A percentile compares a stretch with the other conserved stretches of the same genome.
These are phyloP conservation scores for Fusarium begoniae DNA, from an alignment of 2,329 filamentous ascomycete species.

Conservation along the genomic window DNA sequence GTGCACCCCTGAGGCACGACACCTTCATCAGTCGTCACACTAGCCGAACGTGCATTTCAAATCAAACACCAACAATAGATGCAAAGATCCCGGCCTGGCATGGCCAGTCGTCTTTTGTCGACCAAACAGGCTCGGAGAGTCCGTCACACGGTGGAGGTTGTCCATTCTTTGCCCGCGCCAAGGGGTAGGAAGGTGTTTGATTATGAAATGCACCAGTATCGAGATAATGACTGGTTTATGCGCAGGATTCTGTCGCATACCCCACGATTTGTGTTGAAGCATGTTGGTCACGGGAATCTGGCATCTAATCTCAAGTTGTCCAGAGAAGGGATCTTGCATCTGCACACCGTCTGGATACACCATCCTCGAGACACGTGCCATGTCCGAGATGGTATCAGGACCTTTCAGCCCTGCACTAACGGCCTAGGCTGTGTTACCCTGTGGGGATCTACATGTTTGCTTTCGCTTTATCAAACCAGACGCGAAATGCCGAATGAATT, in stretches of 20 bases:
- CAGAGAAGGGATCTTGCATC: not conserved
- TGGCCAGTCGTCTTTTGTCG: not conserved
- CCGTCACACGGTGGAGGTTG: slow-evolving; percentile 1
- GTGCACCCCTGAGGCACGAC: slow-evolving; percentile 18
- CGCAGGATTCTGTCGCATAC: not conserved
- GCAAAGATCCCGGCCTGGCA: slow-evolving; percentile 5
- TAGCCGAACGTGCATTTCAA: slow-evolving; percentile 25
- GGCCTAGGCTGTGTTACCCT: slow-evolving; percentile 4
- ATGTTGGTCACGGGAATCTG: not conserved
- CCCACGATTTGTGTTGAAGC: not conserved
- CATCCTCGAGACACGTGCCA: slow-evolving; percentile 7
- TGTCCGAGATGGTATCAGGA: slow-evolving; percentile 1
- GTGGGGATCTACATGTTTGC: slow-evolving; percentile 10
- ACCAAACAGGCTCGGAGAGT: not conserved
- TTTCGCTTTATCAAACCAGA: slow-evolving; percentile 11
- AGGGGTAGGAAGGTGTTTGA: not conserved
- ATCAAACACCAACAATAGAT: slow-evolving; percentile 17
- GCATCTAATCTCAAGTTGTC: not conserved
- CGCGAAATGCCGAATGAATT: slow-evolving; percentile 20
- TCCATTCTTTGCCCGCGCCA: not conserved
- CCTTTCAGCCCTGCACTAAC: slow-evolving; percentile 26
- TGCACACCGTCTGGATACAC: not conserved
- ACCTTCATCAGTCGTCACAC: slow-evolving; percentile 26
- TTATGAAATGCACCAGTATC: not conserved
- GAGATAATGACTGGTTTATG: slow-evolving; percentile 9